Conservation (phyloP, 768 basidiomycete genomes). For the Asterophora parasitica region DNA sequence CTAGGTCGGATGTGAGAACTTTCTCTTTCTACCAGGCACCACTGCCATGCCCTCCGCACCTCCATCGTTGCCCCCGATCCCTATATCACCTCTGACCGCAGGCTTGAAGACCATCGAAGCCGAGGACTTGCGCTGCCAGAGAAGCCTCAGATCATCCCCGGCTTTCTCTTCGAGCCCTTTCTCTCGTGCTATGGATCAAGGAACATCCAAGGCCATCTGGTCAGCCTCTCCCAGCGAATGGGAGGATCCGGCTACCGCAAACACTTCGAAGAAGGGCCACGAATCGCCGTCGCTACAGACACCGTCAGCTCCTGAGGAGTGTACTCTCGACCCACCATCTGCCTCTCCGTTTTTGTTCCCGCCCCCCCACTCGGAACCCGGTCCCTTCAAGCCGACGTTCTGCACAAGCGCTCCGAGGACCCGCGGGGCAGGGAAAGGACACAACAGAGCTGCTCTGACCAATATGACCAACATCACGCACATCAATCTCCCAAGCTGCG, state of each 20-base stretch:
- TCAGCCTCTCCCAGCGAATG: constrained; percentile 4
- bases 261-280: no score
- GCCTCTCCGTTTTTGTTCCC: not conserved
- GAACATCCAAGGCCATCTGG: constrained; percentile 2
- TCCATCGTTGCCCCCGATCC: not conserved
- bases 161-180: not conserved
- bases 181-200: not conserved
- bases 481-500: not conserved
- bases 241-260: not conserved
- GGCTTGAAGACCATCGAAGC: not conserved
- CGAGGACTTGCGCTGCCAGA: not conserved
- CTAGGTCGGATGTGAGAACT: no score
- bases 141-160: not conserved
- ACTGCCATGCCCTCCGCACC: not conserved
- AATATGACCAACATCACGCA: constrained; percentile 12
- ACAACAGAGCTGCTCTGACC: constrained; percentile 12
- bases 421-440: constrained; percentile 7
- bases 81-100: not conserved
- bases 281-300: no score
- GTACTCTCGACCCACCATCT: constrained; percentile 5
- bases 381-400: constrained; percentile 6
- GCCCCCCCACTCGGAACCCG: not conserved
- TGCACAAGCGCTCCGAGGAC: constrained; percentile 11
- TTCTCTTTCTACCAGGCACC: not conserved
- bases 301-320: not conserved